Evolutionary conservation across 345 rosid genomes (phyloP).

Genomic region (Citrus mangshanensis): DNA sequence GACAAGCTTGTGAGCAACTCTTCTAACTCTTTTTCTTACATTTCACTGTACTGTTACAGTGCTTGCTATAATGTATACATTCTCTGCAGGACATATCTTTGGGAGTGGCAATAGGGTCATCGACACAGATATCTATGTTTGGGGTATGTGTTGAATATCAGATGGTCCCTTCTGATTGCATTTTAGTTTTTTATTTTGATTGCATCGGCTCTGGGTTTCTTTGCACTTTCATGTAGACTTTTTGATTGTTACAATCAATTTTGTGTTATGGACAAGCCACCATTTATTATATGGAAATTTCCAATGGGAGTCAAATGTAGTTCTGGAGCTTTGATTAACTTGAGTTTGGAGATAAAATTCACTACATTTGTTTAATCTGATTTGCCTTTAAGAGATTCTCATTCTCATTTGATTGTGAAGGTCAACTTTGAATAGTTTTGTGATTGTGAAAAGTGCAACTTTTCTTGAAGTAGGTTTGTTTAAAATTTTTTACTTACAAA

Average conservation of each 20-base stretch:
- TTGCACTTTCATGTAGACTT: background rate
- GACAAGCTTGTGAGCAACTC: constrained; percentile 54
- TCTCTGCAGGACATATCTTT: constrained; percentile 41
- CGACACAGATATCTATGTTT: constrained; percentile 60
- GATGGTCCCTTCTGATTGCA: background rate
- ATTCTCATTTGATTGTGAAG: background rate
- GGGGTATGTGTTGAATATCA: constrained; percentile 24
- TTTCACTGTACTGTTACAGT: background rate
- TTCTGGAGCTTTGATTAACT: background rate
- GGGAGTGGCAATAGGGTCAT: constrained; percentile 60
- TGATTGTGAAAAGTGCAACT: background rate
- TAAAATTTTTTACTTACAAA: too few relatives aligned
- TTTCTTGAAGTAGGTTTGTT: too few relatives aligned
- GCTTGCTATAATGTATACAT: constrained; percentile 5
- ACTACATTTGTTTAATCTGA: background rate
- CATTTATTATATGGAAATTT: background rate
- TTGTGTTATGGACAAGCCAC: background rate
- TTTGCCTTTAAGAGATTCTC: background rate
- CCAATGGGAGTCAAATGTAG: background rate
- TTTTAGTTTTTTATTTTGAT: background rate
- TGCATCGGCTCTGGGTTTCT: background rate
- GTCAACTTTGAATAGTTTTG: background rate
- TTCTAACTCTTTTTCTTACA: background rate
- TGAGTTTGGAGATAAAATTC: background rate
- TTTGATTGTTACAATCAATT: background rate